These are phyloP conservation scores for Plasmodium ovale DNA, from an alignment of 169 alveolate genomes.

Conservation along the genomic window DNA sequence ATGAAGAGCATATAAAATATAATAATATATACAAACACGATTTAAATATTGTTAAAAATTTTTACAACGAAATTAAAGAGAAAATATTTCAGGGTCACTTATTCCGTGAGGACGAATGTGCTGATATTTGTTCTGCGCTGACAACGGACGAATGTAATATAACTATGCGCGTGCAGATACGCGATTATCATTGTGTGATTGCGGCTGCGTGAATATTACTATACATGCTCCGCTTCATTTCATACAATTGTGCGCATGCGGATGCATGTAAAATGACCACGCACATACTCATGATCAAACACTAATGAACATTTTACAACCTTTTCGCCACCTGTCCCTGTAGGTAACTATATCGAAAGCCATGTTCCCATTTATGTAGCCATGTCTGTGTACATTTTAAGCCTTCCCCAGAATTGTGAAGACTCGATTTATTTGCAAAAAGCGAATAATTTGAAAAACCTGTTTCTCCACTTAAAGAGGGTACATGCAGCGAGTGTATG, in stretches of 20 bases:
- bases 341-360: conserved; percentile 74
- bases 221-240: background rate
- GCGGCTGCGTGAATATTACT: background rate
- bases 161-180: background rate
- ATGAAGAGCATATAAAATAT: conserved; percentile 71
- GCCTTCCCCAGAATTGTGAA: conserved; percentile 47
- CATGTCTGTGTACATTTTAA: conserved; percentile 42
- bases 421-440: conserved; percentile 23
- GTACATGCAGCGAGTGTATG: conserved; percentile 15
- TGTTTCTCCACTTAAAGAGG: conserved; percentile 47
- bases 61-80: conserved; percentile 30
- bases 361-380: conserved; percentile 64
- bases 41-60: conserved; percentile 17
- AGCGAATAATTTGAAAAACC: conserved; percentile 42
- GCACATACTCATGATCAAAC: background rate
- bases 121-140: conserved; percentile 16
- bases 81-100: conserved; percentile 9
- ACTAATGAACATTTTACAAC: background rate
- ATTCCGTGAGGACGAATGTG: conserved; percentile 38
- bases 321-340: background rate
- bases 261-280: background rate
- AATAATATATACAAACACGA: conserved; percentile 51
- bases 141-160: conserved; percentile 59
- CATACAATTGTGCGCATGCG: background rate
- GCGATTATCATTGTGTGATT: background rate